A percentile compares a stretch with the other conserved stretches of the same genome.
Conservation (phyloP, 495 filamentous ascomycete species). For the Hamigera avellanea region DNA sequence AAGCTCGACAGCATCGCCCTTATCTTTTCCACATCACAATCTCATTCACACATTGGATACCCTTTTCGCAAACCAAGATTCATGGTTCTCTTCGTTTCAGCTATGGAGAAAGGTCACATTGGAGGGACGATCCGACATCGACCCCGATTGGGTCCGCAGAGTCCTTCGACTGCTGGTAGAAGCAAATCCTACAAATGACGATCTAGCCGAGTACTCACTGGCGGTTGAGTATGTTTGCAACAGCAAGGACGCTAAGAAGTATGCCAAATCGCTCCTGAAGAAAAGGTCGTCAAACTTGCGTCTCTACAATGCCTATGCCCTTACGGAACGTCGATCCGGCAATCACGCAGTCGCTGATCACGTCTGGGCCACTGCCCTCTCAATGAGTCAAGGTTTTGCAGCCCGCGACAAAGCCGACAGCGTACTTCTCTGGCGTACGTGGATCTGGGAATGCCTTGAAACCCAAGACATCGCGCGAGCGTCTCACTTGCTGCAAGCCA, state of each 20-base stretch:
- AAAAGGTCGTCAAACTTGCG: conserved; percentile 48
- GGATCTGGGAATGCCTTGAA: conserved; percentile 59
- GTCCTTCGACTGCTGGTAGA: conserved; percentile 46
- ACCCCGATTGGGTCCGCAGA: conserved; percentile 37
- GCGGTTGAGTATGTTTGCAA: conserved; percentile 54
- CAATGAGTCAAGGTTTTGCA: conserved; percentile 37
- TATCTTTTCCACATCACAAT: conserved; percentile 18
- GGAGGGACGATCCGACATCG: conserved; percentile 8
- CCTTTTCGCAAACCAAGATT: conserved; percentile 19
- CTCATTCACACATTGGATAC: conserved; percentile 26
- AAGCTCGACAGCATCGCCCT: conserved; percentile 8
- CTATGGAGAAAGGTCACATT: conserved; percentile 15
- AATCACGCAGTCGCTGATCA: conserved; percentile 43
- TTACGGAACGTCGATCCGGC: conserved; percentile 52
- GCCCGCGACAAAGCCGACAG: conserved; percentile 24
- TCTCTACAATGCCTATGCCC: conserved; percentile 69
- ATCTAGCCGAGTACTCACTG: conserved; percentile 59
- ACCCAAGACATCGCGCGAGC: conserved; percentile 31
- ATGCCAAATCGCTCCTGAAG: conserved; percentile 63
- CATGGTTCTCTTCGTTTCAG: conserved; percentile 34
- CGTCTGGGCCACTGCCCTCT: conserved; percentile 55
- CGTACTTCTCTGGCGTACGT: conserved; percentile 55
- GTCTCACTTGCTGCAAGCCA: conserved; percentile 33
- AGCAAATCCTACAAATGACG: conserved; percentile 25
- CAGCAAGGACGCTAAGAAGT: conserved; percentile 46